A percentile compares a stretch with the other conserved stretches of the same genome.
Evolutionary conservation across 2,329 filamentous ascomycete species (phyloP).

Genomic region (Paecilomyces sp.): DNA sequence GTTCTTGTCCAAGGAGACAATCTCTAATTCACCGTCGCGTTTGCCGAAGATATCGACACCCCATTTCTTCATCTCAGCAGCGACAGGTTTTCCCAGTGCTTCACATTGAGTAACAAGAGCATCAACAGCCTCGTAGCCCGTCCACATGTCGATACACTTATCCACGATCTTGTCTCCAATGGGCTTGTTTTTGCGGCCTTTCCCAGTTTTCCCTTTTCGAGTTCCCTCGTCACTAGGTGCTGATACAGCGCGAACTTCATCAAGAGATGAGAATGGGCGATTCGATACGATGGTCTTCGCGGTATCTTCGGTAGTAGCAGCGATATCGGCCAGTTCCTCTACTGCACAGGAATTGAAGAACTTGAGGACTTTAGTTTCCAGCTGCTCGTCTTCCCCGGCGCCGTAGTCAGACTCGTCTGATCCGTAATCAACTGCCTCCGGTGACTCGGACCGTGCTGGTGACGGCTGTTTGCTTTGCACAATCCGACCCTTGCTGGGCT

Average conservation of each 20-base stretch:
- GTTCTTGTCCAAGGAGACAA: conserved; percentile 46
- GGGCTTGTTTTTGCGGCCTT: conserved; percentile 43
- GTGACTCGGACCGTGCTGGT: conserved; percentile 25
- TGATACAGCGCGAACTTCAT: conserved; percentile 56
- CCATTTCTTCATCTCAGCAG: conserved; percentile 60
- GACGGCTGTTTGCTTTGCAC: conserved; percentile 42
- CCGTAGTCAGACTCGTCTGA: conserved; percentile 39
- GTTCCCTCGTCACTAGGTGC: conserved; percentile 37
- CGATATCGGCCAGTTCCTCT: conserved; percentile 74
- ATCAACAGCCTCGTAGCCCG: conserved; percentile 76
- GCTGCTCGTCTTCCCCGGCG: conserved; percentile 33
- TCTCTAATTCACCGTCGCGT: conserved; percentile 54
- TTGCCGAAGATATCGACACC: conserved; percentile 59
- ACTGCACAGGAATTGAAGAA: conserved; percentile 77
- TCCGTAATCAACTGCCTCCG: conserved; percentile 35
- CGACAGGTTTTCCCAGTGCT: conserved; percentile 59
- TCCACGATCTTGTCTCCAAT: conserved; percentile 63
- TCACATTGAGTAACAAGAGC: conserved; percentile 72
- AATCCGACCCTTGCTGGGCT: conserved; percentile 33
- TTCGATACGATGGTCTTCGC: conserved; percentile 64
- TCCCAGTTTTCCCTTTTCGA: conserved; percentile 42
- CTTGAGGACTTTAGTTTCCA: conserved; percentile 57
- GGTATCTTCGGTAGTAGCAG: conserved; percentile 62
- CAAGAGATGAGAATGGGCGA: conserved; percentile 65
- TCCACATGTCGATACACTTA: conserved; percentile 64